Evolutionary conservation across 139 green algal species (phyloP).

Genomic region (Astrephomene gubernaculifera): DNA sequence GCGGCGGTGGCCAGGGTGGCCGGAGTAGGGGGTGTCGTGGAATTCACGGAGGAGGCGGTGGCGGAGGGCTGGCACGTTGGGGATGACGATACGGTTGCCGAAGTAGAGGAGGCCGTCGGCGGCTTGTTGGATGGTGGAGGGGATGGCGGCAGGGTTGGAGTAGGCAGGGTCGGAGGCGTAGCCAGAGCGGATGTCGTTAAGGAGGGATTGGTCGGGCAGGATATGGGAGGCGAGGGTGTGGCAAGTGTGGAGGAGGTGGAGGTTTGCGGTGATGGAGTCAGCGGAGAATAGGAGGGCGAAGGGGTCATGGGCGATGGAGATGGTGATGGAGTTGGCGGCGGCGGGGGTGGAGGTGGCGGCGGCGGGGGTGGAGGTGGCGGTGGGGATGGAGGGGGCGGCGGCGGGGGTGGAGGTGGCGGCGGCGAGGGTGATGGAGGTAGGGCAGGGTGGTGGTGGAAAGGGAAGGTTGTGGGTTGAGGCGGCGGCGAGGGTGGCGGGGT

Average conservation of each 20-base stretch:
- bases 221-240: not conserved
- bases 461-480: not conserved
- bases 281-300: not conserved
- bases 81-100: constrained; percentile 5
- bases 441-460: not conserved
- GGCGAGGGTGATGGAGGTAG: too few species aligned
- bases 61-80: constrained; percentile 6
- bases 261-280: not conserved
- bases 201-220: not conserved
- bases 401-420: too few species aligned
- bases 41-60: constrained; percentile 35
- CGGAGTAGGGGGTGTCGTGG: constrained; percentile 30
- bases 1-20: constrained; percentile 43
- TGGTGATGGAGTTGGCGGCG: too few species aligned
- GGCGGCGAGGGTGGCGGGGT: not conserved
- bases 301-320: too few species aligned
- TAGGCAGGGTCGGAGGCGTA: not conserved
- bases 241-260: not conserved
- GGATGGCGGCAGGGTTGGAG: not conserved
- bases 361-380: too few species aligned
- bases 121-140: not conserved
- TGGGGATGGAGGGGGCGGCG: too few species aligned
- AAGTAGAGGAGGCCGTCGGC: constrained; percentile 1
- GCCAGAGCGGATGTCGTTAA: not conserved
- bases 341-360: too few species aligned